phyloP scores from a whole-genome alignment of 1,139 yeast species.

The Eremothecium sinecaudum region DNA sequence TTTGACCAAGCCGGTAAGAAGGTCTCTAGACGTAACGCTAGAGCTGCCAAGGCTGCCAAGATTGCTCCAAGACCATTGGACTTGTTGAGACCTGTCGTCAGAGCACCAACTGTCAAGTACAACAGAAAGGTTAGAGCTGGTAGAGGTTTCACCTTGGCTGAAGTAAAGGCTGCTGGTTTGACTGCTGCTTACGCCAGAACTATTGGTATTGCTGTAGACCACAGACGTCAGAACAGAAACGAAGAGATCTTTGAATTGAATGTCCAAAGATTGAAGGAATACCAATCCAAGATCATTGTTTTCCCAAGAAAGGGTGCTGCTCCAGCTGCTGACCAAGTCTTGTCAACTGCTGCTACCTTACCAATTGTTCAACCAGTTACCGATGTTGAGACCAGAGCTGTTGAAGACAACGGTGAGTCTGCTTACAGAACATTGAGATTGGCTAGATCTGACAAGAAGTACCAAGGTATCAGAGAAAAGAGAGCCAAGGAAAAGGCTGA shows the following conservation, averaged over 20 bases:
- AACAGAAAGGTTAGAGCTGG: constrained; percentile 99
- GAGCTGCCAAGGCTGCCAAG: constrained; percentile 90
- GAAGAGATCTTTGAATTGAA: constrained; percentile 91
- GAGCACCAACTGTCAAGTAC: constrained; percentile 94
- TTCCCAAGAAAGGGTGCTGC: constrained; percentile 85
- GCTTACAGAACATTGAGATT: constrained; percentile 94
- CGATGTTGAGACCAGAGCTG: constrained; percentile 83
- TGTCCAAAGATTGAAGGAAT: constrained; percentile 94
- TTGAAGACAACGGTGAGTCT: constrained; percentile 61
- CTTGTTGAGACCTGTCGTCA: constrained; percentile 91
- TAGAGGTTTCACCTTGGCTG: constrained; percentile 98
- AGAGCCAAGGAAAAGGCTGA: constrained; percentile 95
- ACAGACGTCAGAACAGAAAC: constrained; percentile 99
- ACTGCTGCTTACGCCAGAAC: constrained; percentile 96
- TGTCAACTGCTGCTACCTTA: constrained; percentile 71
- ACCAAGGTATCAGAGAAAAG: constrained; percentile 94
- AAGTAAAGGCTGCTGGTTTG: constrained; percentile 96
- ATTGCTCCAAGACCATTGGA: constrained; percentile 98
- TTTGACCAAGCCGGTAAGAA: constrained; percentile 81
- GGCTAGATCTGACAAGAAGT: constrained; percentile 90
- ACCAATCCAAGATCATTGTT: constrained; percentile 89
- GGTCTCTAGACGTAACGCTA: constrained; percentile 90
- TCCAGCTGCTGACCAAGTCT: constrained; percentile 70
- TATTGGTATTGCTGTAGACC: constrained; percentile 97
- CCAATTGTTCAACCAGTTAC: constrained; percentile 75